phyloP scores from a whole-genome alignment of 192 early-diverging fungal species.

The Coemansia sp. region DNA sequence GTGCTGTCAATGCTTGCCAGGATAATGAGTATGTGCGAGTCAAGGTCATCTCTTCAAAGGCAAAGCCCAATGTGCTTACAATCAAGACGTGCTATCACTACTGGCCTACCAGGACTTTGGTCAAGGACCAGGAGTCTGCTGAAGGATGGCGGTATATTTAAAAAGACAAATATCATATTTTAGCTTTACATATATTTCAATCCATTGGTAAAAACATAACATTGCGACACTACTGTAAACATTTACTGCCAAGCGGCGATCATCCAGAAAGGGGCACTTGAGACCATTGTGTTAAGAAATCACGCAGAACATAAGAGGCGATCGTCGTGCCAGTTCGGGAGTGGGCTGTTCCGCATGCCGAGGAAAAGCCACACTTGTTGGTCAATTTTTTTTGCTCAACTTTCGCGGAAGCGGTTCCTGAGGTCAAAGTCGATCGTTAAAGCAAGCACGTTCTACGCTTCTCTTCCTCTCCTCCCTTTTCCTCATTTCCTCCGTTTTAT shows the following conservation, averaged over 20 bases:
- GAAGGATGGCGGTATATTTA: slow-evolving; percentile 52
- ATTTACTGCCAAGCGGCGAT: neutral
- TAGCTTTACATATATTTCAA: neutral
- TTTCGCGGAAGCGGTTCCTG: neutral
- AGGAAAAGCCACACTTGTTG: neutral
- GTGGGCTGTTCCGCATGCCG: neutral
- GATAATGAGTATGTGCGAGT: slow-evolving; percentile 58
- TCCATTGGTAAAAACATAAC: neutral
- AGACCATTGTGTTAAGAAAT: neutral
- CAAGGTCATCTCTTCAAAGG: slow-evolving; percentile 27
- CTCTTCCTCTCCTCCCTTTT: neutral
- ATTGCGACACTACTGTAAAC: neutral
- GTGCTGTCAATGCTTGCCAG: slow-evolving; percentile 58
- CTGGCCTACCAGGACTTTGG: slow-evolving; percentile 66
- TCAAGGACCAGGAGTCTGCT: slow-evolving; percentile 44
- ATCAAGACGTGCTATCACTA: slow-evolving; percentile 75
- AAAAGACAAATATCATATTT: neutral
- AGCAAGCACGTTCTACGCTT: neutral
- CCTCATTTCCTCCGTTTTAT: neutral
- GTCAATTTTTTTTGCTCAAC: neutral
- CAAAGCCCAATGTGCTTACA: slow-evolving; percentile 63
- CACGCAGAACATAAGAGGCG: neutral
- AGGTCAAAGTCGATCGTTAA: no score
- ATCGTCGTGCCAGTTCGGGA: neutral
- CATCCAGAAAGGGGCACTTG: neutral